Base-by-base conservation (phyloP, 192 early-diverging fungal genomes). In the Lunasporangiospora selenospora region DNA sequence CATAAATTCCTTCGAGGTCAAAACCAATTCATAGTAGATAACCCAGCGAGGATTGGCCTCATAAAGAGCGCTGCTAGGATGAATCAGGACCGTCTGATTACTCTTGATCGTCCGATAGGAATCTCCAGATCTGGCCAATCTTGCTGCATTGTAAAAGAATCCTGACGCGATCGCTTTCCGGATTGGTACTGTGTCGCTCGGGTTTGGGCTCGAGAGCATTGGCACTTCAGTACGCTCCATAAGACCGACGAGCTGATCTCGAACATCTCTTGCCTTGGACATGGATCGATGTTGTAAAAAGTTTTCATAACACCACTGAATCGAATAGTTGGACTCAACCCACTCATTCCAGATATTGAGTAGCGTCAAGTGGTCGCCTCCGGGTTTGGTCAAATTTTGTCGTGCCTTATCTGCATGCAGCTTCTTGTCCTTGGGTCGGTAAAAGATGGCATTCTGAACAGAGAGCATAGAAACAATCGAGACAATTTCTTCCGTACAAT, bases 261-360 rank as follows among this genome's bases (percentile, higher is more conserved):
- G 88, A 21, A 99, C 84, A 70, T 96, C 93, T 55, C 93, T 87
- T 3, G 92, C 96, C 16, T 93, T 84, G 31, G 89, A 89, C 86
- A 99, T 88, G 27, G 96, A 91, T 18, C 92, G 83, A 57, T 93
- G 87, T 65, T 98, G 95, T 52, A 99, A 89, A 80, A 91, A 99
- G 75, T 99, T 98, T 64, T 99, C 97, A 70, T 90, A 90, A 79
- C 97, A 99, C 96, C 96, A 99, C 55, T 90, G 85, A 65, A 90
- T 90, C 45, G 92, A 93, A 75, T 92, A 99, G 50, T 93, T 91
- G 6, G 94, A 92, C 45, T 92, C 89, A 8, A 88, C 86, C 90
- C 92, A 93, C 69, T 86, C 90, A 58, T 95, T 88, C 98, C 98
- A 99, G 44, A 99, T 87, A 29, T 91, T 89, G 49, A 99, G 70